phyloP scores from a whole-genome alignment of 441 rosid species.

The Populus trichocarpa region DNA sequence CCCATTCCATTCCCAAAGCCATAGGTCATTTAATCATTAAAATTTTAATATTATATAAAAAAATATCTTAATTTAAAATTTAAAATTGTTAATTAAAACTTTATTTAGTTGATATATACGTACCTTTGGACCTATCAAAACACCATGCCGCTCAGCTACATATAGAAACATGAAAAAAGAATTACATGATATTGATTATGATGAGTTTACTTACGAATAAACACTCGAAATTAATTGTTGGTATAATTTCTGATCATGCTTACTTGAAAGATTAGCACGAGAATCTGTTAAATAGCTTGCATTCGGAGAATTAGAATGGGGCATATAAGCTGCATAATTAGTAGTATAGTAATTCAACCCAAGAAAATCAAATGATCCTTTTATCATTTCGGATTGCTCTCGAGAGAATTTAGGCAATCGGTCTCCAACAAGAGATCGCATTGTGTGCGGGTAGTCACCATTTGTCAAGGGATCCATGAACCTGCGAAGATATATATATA shows the following conservation, averaged over 20 bases:
- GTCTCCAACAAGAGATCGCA: slow-evolving; percentile 28
- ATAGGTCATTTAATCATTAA: not conserved
- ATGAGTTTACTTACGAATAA: not conserved
- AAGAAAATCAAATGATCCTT: slow-evolving; percentile 48
- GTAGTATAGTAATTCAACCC: slow-evolving; percentile 47
- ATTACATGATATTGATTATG: not conserved
- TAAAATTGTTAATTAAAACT: not conserved
- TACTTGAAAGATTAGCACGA: slow-evolving; percentile 24
- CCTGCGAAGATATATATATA: slow-evolving; percentile 15
- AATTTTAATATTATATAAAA: not conserved
- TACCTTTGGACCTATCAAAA: slow-evolving; percentile 25
- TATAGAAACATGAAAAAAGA: not conserved
- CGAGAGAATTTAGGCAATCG: slow-evolving; percentile 41
- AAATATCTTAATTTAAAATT: not conserved
- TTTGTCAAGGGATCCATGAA: slow-evolving; percentile 32
- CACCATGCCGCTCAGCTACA: slow-evolving; percentile 32
- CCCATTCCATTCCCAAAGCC: too few relatives aligned
- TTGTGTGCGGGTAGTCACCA: slow-evolving; percentile 38
- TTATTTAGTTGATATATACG: not conserved
- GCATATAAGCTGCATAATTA: slow-evolving; percentile 27
- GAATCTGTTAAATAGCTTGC: slow-evolving; percentile 34
- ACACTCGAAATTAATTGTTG: not conserved
- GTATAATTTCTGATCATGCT: not conserved
- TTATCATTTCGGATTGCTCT: slow-evolving; percentile 28
- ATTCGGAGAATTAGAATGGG: not conserved